Percentiles rank a stretch among this genome's conserved stretches.
phyloP scores from a whole-genome alignment of 2,329 filamentous ascomycete species.

The Aspergillus pseudoglaucus region DNA sequence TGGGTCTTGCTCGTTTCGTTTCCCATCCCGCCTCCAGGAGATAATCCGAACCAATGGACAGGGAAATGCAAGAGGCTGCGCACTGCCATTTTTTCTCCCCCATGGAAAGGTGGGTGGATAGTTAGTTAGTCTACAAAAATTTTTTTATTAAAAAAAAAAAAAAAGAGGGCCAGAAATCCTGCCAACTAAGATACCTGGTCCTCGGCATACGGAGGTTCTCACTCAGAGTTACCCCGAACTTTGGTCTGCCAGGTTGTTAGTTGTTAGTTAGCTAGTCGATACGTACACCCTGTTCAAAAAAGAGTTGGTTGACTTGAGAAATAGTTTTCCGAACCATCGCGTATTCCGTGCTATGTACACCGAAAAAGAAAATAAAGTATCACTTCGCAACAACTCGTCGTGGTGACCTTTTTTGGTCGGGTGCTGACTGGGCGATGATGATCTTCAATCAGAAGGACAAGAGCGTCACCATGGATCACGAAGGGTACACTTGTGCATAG shows the following conservation, averaged over 20 bases:
- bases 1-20: too few species aligned
- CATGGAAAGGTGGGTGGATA: not conserved
- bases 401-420: not conserved
- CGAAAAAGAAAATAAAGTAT: not conserved
- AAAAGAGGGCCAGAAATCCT: not conserved
- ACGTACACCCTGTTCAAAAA: too few species aligned
- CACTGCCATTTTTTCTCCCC: not conserved
- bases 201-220: too few species aligned
- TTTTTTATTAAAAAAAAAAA: too few species aligned
- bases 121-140: not conserved
- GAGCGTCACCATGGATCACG: too few species aligned
- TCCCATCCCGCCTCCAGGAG: too few species aligned
- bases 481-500: too few species aligned
- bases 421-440: not conserved
- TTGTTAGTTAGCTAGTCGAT: too few species aligned
- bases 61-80: too few species aligned
- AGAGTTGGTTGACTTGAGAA: not conserved
- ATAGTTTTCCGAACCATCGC: not conserved
- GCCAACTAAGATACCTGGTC: not conserved
- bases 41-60: too few species aligned
- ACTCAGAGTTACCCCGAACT: too few species aligned
- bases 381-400: not conserved
- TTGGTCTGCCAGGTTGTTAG: too few species aligned
- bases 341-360: not conserved
- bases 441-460: not conserved